Evolutionary conservation across 2,329 filamentous ascomycete species (phyloP).

Genomic region (Davidsoniella virescens): DNA sequence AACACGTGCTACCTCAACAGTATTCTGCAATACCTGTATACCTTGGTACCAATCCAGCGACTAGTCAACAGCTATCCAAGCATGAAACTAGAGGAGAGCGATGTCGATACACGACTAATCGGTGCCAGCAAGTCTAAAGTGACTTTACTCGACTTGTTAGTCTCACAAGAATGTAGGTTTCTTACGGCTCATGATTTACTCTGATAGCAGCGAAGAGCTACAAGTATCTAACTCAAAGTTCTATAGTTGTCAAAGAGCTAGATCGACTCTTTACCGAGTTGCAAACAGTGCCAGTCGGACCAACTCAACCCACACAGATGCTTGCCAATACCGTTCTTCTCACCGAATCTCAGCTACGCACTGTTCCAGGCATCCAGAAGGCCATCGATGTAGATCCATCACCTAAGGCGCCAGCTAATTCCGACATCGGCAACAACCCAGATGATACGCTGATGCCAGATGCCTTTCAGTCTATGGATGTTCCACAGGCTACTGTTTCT

Average conservation of each 20-base stretch:
- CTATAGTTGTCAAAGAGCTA: slow-evolving; percentile 57
- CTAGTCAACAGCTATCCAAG: slow-evolving; percentile 63
- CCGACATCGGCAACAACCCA: not conserved
- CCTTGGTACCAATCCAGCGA: slow-evolving; percentile 63
- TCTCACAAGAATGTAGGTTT: slow-evolving; percentile 58
- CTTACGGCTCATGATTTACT: not conserved
- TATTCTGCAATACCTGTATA: slow-evolving; percentile 87
- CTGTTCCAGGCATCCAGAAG: not conserved
- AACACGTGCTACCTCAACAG: slow-evolving; percentile 99
- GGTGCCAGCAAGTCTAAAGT: slow-evolving; percentile 45
- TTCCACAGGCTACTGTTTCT: slow-evolving; percentile 3
- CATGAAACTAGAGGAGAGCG: slow-evolving; percentile 51
- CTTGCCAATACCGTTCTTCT: slow-evolving; percentile 68
- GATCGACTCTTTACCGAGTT: slow-evolving; percentile 54
- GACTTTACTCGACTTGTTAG: slow-evolving; percentile 41
- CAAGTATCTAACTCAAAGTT: too few species aligned
- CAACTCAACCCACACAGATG: slow-evolving; percentile 56
- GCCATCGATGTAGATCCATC: too few species aligned
- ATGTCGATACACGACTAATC: slow-evolving; percentile 50
- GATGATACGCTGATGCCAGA: slow-evolving; percentile 9
- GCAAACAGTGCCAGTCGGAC: slow-evolving; percentile 42
- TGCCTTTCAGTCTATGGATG: not conserved
- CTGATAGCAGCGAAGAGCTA: too few species aligned
- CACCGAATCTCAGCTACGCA: slow-evolving; percentile 19
- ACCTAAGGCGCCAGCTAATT: not conserved